Conservation (phyloP, 176 grass and related monocot species). For the Tuctoria greenei region DNA sequence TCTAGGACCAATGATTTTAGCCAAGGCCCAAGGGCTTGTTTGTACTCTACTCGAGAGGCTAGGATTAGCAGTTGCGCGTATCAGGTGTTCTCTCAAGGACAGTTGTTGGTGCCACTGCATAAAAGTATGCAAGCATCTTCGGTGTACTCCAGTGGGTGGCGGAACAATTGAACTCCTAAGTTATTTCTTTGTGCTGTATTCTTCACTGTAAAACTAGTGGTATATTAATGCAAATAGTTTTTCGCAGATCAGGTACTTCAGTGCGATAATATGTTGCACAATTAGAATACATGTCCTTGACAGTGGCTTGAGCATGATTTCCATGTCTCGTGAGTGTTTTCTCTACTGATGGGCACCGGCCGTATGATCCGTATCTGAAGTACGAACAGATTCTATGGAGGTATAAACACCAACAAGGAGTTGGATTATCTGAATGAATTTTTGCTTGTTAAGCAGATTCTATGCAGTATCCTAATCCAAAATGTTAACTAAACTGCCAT, state of each 20-base stretch:
- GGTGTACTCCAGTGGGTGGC: neutral
- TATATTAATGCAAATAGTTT: neutral
- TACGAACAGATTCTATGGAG: neutral
- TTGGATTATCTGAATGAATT: neutral
- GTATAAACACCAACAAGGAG: too few relatives aligned
- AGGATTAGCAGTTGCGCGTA: constrained; percentile 25
- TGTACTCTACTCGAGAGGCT: constrained; percentile 25
- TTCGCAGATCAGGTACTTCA: neutral
- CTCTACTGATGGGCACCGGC: neutral
- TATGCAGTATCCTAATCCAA: neutral
- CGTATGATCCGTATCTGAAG: neutral
- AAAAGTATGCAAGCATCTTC: neutral
- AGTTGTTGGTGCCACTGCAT: constrained; percentile 24
- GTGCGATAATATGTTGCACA: neutral
- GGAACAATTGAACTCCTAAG: constrained; percentile 5
- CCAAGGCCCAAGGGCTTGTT: neutral
- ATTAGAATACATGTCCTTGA: neutral
- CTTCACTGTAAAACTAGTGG: constrained; percentile 1
- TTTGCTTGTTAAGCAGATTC: neutral
- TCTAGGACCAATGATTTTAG: constrained; percentile 32
- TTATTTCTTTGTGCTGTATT: constrained; percentile 11
- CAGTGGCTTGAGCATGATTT: neutral
- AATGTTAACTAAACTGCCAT: neutral
- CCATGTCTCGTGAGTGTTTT: neutral
- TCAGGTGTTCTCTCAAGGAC: constrained; percentile 1